A percentile compares a stretch with the other conserved stretches of the same genome.
phyloP scores from a whole-genome alignment of 257 asterid species.

The Penstemon davidsonii region DNA sequence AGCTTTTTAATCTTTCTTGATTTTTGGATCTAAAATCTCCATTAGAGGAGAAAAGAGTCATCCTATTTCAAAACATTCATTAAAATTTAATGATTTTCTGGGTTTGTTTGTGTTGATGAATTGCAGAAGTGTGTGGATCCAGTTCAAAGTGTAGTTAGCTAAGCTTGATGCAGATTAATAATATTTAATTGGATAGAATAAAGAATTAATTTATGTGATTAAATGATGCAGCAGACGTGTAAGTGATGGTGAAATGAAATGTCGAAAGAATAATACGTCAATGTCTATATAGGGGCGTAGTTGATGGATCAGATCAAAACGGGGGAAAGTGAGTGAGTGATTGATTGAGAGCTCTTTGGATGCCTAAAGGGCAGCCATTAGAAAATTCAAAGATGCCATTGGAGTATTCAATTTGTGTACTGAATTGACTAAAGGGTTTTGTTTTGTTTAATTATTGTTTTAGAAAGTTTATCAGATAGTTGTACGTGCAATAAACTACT shows the following conservation, averaged over 20 bases:
- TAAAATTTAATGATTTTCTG: neutral
- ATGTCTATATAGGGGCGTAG: conserved; percentile 5
- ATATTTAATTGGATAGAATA: neutral
- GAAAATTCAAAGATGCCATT: conserved; percentile 26
- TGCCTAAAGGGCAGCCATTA: conserved; percentile 24
- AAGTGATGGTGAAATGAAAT: conserved; percentile 30
- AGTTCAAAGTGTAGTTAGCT: conserved; percentile 32
- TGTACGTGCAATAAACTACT: no score
- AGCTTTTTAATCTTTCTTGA: neutral
- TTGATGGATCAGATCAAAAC: conserved; percentile 23
- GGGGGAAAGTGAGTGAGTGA: conserved; percentile 7
- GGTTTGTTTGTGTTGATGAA: neutral
- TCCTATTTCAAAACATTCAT: no score
- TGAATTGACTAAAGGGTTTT: neutral
- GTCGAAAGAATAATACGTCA: neutral
- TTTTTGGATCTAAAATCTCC: neutral
- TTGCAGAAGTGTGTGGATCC: conserved; percentile 40
- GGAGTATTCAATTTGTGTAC: neutral
- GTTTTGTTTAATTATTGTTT: neutral
- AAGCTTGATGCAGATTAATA: conserved; percentile 25
- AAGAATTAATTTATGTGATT: neutral
- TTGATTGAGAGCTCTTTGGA: conserved; percentile 22
- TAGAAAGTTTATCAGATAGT: no score
- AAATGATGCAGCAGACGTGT: conserved; percentile 1
- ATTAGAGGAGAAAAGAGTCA: no score